Conservation (phyloP, 2,329 filamentous ascomycete genomes). For the Aschersonia sp. region DNA sequence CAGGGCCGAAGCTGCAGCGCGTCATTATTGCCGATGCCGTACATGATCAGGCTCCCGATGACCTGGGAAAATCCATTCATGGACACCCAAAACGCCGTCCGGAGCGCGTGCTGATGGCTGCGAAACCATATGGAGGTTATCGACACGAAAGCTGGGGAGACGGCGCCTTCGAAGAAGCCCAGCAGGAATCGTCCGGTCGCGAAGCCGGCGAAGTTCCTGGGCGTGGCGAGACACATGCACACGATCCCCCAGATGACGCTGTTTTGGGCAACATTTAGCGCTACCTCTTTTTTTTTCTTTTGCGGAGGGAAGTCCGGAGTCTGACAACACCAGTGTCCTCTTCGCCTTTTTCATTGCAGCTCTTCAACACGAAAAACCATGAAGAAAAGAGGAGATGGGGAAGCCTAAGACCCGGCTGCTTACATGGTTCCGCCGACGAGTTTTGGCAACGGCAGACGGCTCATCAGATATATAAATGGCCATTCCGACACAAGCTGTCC, state of each 20-base stretch:
- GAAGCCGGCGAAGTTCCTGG: constrained; percentile 10
- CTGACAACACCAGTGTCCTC: neutral
- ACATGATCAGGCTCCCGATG: constrained; percentile 14
- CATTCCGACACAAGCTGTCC: neutral
- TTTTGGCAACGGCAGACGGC: neutral
- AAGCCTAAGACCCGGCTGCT: neutral
- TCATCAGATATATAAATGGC: neutral
- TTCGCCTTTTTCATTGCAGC: neutral
- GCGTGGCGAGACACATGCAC: constrained; percentile 11
- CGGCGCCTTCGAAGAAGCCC: constrained; percentile 14
- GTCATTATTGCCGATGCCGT: constrained; percentile 9
- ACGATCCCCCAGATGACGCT: constrained; percentile 14
- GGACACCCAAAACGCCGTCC: constrained; percentile 14
- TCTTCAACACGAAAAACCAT: neutral
- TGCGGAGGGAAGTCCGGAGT: no score
- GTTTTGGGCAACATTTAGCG: neutral
- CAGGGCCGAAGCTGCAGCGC: constrained; percentile 6
- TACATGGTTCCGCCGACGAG: neutral
- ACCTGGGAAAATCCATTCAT: constrained; percentile 16
- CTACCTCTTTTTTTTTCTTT: no score
- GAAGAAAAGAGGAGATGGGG: neutral
- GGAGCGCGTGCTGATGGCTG: constrained; percentile 13
- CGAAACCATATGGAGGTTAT: constrained; percentile 17
- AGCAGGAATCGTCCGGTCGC: constrained; percentile 14
- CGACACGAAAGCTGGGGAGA: constrained; percentile 17